These are phyloP conservation scores for Nitzschia inconspicua DNA, from an alignment of 108 stramenopile species.

Conservation along the genomic window DNA sequence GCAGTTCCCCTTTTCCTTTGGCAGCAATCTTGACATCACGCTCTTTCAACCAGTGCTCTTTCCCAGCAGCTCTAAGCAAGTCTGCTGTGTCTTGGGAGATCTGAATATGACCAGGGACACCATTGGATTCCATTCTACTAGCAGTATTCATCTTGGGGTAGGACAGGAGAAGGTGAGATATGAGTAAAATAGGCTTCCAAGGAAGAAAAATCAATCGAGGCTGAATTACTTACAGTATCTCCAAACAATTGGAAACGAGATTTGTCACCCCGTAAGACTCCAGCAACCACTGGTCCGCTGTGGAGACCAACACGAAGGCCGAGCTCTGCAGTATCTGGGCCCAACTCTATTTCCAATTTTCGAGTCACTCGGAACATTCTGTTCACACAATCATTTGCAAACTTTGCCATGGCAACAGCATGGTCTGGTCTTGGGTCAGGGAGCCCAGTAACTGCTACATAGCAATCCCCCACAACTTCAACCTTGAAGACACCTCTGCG, in stretches of 20 bases:
- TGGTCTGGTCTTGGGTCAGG: conserved; percentile 31
- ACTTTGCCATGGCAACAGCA: conserved; percentile 26
- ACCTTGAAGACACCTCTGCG: conserved; percentile 19
- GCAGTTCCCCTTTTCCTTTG: conserved; percentile 48
- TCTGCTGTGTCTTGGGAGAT: conserved; percentile 40
- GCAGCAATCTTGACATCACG: conserved; percentile 26
- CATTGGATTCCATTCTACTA: conserved; percentile 41
- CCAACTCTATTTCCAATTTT: conserved; percentile 11
- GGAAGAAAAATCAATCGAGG: no score
- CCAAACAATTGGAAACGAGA: conserved; percentile 54
- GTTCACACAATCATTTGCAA: conserved; percentile 28
- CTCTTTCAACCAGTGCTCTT: conserved; percentile 26
- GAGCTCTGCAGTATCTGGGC: conserved; percentile 20
- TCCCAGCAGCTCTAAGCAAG: conserved; percentile 18
- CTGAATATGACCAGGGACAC: conserved; percentile 32
- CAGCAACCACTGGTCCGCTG: conserved; percentile 44
- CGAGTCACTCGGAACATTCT: conserved; percentile 19
- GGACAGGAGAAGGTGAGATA: not conserved
- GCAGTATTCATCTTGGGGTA: conserved; percentile 29
- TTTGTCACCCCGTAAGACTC: conserved; percentile 46
- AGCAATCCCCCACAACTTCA: conserved; percentile 55
- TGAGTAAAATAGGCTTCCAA: not conserved
- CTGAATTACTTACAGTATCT: conserved; percentile 40
- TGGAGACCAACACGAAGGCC: conserved; percentile 42
- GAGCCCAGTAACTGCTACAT: conserved; percentile 37